Base-by-base conservation (phyloP, 345 rosid species). In the Cardiospermum halicacabum region DNA sequence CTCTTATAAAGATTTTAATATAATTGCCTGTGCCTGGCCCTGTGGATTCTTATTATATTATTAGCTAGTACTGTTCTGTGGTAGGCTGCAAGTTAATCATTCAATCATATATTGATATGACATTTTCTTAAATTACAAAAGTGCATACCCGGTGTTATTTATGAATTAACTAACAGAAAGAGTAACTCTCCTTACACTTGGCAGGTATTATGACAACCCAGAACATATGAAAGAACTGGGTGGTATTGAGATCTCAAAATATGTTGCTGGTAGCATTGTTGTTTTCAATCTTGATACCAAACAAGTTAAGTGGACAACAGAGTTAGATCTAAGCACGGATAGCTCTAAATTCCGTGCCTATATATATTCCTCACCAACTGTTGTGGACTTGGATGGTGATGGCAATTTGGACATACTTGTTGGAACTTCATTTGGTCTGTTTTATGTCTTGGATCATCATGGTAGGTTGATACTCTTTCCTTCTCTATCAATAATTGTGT, bases 371-470 rank as follows among this genome's bases (percentile, higher is more conserved):
- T 87, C 98, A 60, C 98, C 98, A 36, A 85, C 92, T 24, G 97
- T 89, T 63, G 88, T 82, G 84, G 99, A 95, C 83, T 88, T 95
- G 90, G 97, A 95, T 79, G 98, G 98, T 26, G 98, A 95, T 84
- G 99, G 99, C 49, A 81, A 91, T 70, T 74, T 95, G 88, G 99
- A 95, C 77, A 89, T 95, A 66, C 94, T 91, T 71, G 92, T 91
- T 24, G 99, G 99, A 68, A 95, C 97, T 66, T 95, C 98, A 30
- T 91, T 77, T 79, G 99, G 99, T 70, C 76, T 91, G 75, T 91
- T 95, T 74, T 95, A 95, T 77, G 94, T 88, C 69, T 67, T 95
- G 75, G 99, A 95, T 84, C 99, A 95, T 73, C 92, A 72, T 68
- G 99, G 99, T 95, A 84, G 78, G 69, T 21, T 69, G 18, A 6